Evolutionary conservation across 2,329 filamentous ascomycete species (phyloP), one percentile per base, ranked within the genome.

Genomic region (Botrytis hyacinthi): DNA sequence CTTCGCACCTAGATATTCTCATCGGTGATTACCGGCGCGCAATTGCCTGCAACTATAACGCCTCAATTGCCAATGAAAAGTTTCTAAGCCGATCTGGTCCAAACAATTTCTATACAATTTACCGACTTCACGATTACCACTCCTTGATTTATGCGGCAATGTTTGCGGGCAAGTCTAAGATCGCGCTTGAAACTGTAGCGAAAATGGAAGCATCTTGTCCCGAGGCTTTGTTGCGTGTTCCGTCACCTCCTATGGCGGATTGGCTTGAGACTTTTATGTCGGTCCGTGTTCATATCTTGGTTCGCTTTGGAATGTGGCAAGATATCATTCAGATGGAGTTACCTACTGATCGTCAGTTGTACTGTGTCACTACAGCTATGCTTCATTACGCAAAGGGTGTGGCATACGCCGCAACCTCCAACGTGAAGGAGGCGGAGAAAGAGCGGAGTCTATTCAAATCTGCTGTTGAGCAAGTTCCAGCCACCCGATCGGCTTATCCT

Each of bases 81-180:
- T 94, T 88, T 78, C 84, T 93, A 3, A 81, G 83, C 0, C 83
- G 85, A 8, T 84, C 87, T 12, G 91, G 92, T 0, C 84, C 88
- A 0, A 80, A 88, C 75, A 92, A 92, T 80, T 94, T 95, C 80
- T 95, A 95, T 82, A 91, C 90, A 0, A 86, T 94, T 8, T 95
- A 95, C 80, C 87, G 92, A 22, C 87, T 88, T 68, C 93, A 95
- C 79, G 86, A 95, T 79, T 91, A 90, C 77, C 92, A 95, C 79
- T 94, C 93, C 76, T 86, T 89, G 3, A 87, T 94, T 68, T 95
- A 95, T 79, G 90, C 90, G 0, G 92, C 92, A 73, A 93, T 95
- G 92, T 92, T 95, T 76, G 88, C 91, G 0, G 93, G 90, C 0
- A 88, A 91, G 79, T 91, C 85, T 1, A 80, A 83, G 37, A 83